Percentiles rank a stretch among this genome's conserved stretches.
These are phyloP conservation scores for Orbilia quercus DNA, from an alignment of 2,329 filamentous ascomycete genomes.

Conservation along the genomic window DNA sequence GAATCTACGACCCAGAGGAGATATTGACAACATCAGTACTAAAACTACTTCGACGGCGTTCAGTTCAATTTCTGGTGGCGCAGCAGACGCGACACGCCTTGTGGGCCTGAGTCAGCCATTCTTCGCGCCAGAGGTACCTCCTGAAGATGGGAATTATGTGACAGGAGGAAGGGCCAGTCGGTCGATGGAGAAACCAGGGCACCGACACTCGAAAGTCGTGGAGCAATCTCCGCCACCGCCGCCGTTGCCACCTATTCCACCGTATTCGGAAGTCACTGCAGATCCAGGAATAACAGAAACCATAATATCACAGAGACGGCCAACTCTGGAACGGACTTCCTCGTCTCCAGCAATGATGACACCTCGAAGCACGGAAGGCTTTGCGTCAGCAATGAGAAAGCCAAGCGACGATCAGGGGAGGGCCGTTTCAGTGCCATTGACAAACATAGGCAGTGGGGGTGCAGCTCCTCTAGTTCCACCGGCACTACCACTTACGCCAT, in stretches of 20 bases:
- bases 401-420: slow-evolving; percentile 37
- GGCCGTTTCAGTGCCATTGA: neutral
- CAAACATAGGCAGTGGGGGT: neutral
- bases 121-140: slow-evolving; percentile 67
- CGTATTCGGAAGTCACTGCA: slow-evolving; percentile 29
- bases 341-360: slow-evolving; percentile 52
- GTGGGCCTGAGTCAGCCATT: slow-evolving; percentile 86
- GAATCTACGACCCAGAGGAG: slow-evolving; percentile 47
- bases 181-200: neutral
- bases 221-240: slow-evolving; percentile 49
- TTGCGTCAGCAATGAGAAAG: slow-evolving; percentile 19
- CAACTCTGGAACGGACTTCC: slow-evolving; percentile 42
- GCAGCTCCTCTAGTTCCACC: neutral
- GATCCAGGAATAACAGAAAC: slow-evolving; percentile 13
- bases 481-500: slow-evolving; percentile 4
- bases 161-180: slow-evolving; percentile 17
- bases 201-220: slow-evolving; percentile 22
- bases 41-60: slow-evolving; percentile 54
- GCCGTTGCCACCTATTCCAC: slow-evolving; percentile 28
- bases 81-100: slow-evolving; percentile 63
- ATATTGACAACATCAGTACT: slow-evolving; percentile 51
- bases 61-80: slow-evolving; percentile 49
- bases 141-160: slow-evolving; percentile 18
- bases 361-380: slow-evolving; percentile 37
- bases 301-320: slow-evolving; percentile 22